Evolutionary conservation across 148 eudicot genomes (phyloP), one percentile per base, ranked within the genome.

Genomic region (Rhododendron henanense): DNA sequence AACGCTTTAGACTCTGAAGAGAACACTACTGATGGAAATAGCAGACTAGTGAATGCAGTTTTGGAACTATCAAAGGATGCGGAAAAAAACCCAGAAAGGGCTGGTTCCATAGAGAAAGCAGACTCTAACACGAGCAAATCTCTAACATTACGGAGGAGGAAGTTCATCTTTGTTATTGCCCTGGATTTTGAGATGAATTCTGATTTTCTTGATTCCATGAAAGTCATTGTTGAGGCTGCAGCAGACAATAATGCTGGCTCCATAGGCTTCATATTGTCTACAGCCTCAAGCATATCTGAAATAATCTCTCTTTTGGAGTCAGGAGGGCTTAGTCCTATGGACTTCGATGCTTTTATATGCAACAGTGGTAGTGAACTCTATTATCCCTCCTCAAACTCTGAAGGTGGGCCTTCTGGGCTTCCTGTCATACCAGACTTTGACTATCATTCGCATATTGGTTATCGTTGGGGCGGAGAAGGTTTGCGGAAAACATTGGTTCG

Each of bases 391-490:
- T 81, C 84, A 63, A 90, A 88, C 80, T 85, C 92, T 10, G 98
- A 95, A 45, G 93, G 92, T 55, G 87, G 85, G 81, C 90, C 91
- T 5, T 86, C 93, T 84, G 89, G 92, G 33, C 88, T 87, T 75
- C 84, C 84, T 16, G 31, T 63, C 21, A 61, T 61, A 63, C 53
- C 76, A 41, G 98, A 96, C 88, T 87, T 92, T 13, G 95, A 93
- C 84, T 96, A 96, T 82, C 95, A 90, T 87, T 93, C 93, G 31
- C 98, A 96, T 75, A 90, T 93, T 76, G 94, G 90, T 81, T 90
- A 92, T 86, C 93, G 96, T 35, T 96, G 98, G 98, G 98, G 98
- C 37, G 98, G 98, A 51, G 98, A 94, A 90, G 95, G 96, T 69
- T 90, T 94, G 51, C 89, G 94, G 88, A 93, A 91, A 91, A 94